Base-by-base conservation (phyloP, 345 rosid genomes). In the Boechera divaricarpa region DNA sequence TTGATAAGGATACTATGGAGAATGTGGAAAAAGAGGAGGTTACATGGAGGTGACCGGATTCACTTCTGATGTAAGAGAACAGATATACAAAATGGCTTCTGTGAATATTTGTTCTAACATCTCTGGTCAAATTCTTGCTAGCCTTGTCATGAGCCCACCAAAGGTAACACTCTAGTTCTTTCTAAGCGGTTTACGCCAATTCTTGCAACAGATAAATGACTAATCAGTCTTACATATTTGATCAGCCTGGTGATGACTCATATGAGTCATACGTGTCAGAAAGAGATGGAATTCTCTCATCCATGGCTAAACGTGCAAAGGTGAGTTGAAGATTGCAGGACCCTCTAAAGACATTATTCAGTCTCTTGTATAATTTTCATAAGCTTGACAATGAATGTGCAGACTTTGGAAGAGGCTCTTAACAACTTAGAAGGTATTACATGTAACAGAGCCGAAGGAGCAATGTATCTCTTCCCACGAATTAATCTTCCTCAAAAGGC, bases 21-120 rank as follows among this genome's bases (percentile, higher is more conserved):
- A 94, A 81, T 94, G 97, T 79, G 98, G 98, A 47, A 94, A 92
- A 77, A 83, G 98, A 82, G 97, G 97, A 76, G 98, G 98, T 67
- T 90, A 89, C 84, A 94, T 94, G 98, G 98, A 92, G 77, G 86
- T 91, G 74, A 91, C 93, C 0, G 96, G 98, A 54, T 90, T 91
- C 80, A 52, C 78, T 69, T 38, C 90, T 74, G 91, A 85, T 64
- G 66, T 92, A 67, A 89, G 89, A 81, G 98, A 94, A 72, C 97
- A 92, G 70, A 85, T 91, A 39, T 94, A 91, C 86, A 94, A 92
- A 90, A 75, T 94, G 48, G 93, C 97, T 26, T 88, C 97, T 33
- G 94, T 92, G 68, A 94, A 90, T 88, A 88, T 89, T 61, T 94
- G 98, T 66, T 87, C 98, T 45, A 94, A 92, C 56, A 90, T 90